These are phyloP conservation scores for Phytophthora pseudosyringae DNA, from an alignment of 352 stramenopile genomes.

Conservation along the genomic window DNA sequence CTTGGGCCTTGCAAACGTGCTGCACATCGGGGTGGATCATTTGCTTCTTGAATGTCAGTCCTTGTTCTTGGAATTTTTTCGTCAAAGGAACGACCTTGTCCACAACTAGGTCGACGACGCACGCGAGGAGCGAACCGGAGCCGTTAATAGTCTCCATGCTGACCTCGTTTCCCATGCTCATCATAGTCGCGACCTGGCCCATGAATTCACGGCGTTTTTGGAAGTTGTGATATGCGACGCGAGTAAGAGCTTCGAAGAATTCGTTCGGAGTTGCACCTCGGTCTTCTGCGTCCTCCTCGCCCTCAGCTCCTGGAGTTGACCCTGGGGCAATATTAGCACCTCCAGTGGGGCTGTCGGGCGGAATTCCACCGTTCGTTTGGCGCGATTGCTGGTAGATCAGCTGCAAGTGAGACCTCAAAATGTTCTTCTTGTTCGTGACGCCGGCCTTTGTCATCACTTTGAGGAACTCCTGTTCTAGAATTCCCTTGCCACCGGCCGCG, in stretches of 20 bases:
- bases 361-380: conserved; percentile 34
- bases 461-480: conserved; percentile 83
- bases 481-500: conserved; percentile 64
- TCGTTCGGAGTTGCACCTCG: conserved; percentile 76
- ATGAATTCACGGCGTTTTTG: conserved; percentile 65
- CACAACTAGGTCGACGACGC: conserved; percentile 67
- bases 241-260: conserved; percentile 79
- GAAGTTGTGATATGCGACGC: conserved; percentile 73
- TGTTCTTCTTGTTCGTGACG: conserved; percentile 85
- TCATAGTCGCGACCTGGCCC: conserved; percentile 38
- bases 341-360: conserved; percentile 4
- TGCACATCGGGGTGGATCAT: conserved; percentile 83
- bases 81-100: conserved; percentile 74
- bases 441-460: conserved; percentile 83
- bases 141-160: conserved; percentile 14
- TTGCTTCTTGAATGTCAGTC: conserved; percentile 86
- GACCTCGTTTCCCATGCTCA: conserved; percentile 37
- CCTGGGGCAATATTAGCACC: conserved; percentile 13
- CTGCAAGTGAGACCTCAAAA: conserved; percentile 72
- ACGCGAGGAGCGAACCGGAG: conserved; percentile 37
- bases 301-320: conserved; percentile 23
- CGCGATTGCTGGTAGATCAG: conserved; percentile 77
- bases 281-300: conserved; percentile 59
- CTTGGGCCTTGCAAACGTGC: conserved; percentile 74
- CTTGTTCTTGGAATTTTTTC: conserved; percentile 82